Base-by-base conservation (phyloP, 1,284 basidiomycete genomes). In the Entoloma clypeatum region DNA sequence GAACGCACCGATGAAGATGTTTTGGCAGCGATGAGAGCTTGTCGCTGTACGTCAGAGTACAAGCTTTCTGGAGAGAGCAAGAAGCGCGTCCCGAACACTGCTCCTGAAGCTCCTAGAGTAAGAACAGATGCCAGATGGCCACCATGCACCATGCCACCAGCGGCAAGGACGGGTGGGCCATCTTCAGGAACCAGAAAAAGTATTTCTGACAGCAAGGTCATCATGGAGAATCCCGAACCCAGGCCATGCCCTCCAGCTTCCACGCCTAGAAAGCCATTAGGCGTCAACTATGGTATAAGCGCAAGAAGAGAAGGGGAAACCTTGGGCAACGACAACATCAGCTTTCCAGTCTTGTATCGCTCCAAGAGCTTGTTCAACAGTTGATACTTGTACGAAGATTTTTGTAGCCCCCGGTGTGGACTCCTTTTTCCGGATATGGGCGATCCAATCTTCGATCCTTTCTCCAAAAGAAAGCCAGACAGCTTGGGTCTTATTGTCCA, bases 181-280 rank as follows among this genome's bases (percentile, higher is more conserved):
- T 63, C 60, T 31, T 57, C 49, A 4, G 73, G 64, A 7, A 76
- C 47, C 10, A 60, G 59, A n/a, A 66, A 56, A 19, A 78, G 58
- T 50, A 85, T 68, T 39, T 70, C 64, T n/a, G 80, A 71, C 39
- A 87, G 53, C 24, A 89, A 62, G 14, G 71, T 73, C 41, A 79
- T 60, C 22, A 83, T 64, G 4, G 84, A 74, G 36, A 77, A 74
- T 13, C 81, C 74, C 32, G 67, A 56, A 32, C 59, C 50, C 34
- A 69, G 62, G 9, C 85, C 86, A 58, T 89, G 86, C 24, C 86
- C 86, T 4, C 86, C 86, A 24, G 83, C 72, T 63, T 89, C 86
- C 48, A 67, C 76, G 9, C 86, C 85, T 88, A 52, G 41, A 27
- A 22, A 25, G 26, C 18, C 19, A 29, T 49, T 7, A 41, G 19